A percentile compares a stretch with the other conserved stretches of the same genome.
Conservation (phyloP, 139 green algal genomes). For the Asterochloris erici region DNA sequence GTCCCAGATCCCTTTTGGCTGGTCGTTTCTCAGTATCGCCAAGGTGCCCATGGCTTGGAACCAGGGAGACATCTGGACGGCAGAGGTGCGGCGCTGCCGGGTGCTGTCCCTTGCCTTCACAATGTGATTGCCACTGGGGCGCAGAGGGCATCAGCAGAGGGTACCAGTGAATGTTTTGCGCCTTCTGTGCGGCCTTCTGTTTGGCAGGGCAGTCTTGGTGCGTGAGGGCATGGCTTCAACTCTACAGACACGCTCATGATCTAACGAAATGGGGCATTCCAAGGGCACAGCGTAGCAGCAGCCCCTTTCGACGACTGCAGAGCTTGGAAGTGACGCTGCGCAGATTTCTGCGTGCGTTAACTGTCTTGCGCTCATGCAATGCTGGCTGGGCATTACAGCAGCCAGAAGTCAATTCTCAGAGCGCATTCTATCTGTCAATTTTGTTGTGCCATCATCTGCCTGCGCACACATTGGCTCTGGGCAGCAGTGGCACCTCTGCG, state of each 20-base stretch:
- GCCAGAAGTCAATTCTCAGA: background rate
- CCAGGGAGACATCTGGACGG: constrained; percentile 74
- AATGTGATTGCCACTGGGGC: background rate
- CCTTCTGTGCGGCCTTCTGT: background rate
- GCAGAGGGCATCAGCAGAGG: background rate
- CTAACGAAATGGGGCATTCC: background rate
- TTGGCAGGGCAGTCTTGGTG: no score
- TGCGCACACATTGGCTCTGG: no score
- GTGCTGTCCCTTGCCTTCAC: background rate
- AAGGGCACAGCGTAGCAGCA: background rate
- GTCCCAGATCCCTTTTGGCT: constrained; percentile 78
- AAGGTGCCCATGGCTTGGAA: constrained; percentile 90
- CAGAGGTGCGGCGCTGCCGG: constrained; percentile 53
- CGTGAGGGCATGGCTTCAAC: no score
- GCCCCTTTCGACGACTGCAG: no score
- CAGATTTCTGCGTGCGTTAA: no score
- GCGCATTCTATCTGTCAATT: no score
- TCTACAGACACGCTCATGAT: background rate
- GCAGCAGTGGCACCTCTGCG: no score
- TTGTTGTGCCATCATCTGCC: no score
- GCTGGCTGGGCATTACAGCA: no score
- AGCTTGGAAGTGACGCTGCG: no score
- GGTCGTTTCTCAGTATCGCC: constrained; percentile 91
- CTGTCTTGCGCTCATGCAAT: no score
- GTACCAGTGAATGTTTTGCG: background rate